Evolutionary conservation across 352 stramenopile genomes (phyloP).

Genomic region (Globisporangium cystogenes): DNA sequence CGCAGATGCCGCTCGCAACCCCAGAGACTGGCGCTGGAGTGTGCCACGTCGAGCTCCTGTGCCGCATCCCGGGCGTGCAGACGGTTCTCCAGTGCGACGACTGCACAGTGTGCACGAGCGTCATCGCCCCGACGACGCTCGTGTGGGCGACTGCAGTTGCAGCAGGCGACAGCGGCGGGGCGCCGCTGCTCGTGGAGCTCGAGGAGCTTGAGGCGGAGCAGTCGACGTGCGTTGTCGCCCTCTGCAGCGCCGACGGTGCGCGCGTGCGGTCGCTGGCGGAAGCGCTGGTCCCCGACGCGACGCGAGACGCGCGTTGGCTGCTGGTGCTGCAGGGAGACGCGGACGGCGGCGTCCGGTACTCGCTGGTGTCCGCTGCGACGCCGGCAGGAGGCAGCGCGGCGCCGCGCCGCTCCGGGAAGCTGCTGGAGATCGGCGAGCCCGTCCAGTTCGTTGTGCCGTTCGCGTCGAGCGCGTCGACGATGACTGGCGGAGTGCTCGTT

Average conservation of each 20-base stretch:
- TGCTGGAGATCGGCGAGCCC: constrained; percentile 8
- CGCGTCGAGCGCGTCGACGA: not conserved
- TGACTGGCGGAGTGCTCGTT: constrained; percentile 5
- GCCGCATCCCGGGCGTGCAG: constrained; percentile 35
- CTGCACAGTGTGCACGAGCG: constrained; percentile 37
- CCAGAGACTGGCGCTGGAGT: not conserved
- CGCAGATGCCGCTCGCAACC: constrained; percentile 4
- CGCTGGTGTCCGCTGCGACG: constrained; percentile 1
- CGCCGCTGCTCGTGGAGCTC: constrained; percentile 20
- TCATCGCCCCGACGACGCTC: constrained; percentile 49
- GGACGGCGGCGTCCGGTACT: constrained; percentile 43
- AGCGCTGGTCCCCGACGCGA: constrained; percentile 19
- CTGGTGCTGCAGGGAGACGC: constrained; percentile 56
- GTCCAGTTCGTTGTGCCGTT: constrained; percentile 17
- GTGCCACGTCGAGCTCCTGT: constrained; percentile 15
- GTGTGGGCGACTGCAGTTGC: constrained; percentile 11
- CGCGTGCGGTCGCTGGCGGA: constrained; percentile 13
- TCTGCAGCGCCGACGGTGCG: constrained; percentile 11
- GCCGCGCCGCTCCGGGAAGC: not conserved
- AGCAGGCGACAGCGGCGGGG: not conserved
- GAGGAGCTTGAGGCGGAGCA: constrained; percentile 61
- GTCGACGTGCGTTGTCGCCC: constrained; percentile 34
- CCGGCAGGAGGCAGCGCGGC: not conserved
- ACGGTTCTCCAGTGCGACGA: constrained; percentile 18
- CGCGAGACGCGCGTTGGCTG: constrained; percentile 1